A percentile compares a stretch with the other conserved stretches of the same genome.
phyloP scores from a whole-genome alignment of 768 basidiomycete genomes.

The Lactifluus pinguis region DNA sequence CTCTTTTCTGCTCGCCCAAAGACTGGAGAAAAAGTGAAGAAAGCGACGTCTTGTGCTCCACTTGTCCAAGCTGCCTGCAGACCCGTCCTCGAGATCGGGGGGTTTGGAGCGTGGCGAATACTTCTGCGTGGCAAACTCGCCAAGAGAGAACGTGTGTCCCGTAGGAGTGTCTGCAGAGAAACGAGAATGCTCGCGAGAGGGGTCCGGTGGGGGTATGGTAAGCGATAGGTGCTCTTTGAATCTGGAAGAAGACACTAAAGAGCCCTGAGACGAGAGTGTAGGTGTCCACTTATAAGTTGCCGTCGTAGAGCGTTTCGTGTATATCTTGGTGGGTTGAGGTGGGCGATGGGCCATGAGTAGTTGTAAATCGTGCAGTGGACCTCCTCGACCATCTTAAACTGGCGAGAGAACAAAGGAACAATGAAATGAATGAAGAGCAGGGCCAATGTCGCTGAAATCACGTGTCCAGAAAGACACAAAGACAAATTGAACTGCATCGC shows the following conservation, averaged over 20 bases:
- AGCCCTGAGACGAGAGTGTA: not conserved
- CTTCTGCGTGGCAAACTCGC: conserved; percentile 22
- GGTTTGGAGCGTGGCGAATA: conserved; percentile 20
- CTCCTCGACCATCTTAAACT: no score
- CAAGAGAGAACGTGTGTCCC: conserved; percentile 8
- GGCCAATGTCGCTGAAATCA: no score
- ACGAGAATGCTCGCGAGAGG: conserved; percentile 28
- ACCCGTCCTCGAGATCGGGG: conserved; percentile 18
- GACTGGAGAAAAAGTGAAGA: conserved; percentile 30
- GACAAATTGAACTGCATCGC: not conserved
- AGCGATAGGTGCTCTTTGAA: conserved; percentile 16
- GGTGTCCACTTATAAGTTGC: not conserved
- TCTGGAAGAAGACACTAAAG: not conserved
- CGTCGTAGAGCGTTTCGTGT: conserved; percentile 6
- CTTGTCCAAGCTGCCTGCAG: conserved; percentile 11
- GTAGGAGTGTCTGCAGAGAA: conserved; percentile 38
- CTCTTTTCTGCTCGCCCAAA: conserved; percentile 25
- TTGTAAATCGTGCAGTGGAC: no score
- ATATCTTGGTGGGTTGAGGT: not conserved
- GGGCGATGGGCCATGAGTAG: not conserved
- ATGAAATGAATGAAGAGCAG: no score
- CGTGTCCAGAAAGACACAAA: not conserved
- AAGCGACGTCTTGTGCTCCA: conserved; percentile 27
- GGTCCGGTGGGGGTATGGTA: conserved; percentile 17
- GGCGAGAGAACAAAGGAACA: no score